A percentile compares a stretch with the other conserved stretches of the same genome.
Evolutionary conservation across 495 filamentous ascomycete genomes (phyloP).

Genomic region (Penicillium soppii): DNA sequence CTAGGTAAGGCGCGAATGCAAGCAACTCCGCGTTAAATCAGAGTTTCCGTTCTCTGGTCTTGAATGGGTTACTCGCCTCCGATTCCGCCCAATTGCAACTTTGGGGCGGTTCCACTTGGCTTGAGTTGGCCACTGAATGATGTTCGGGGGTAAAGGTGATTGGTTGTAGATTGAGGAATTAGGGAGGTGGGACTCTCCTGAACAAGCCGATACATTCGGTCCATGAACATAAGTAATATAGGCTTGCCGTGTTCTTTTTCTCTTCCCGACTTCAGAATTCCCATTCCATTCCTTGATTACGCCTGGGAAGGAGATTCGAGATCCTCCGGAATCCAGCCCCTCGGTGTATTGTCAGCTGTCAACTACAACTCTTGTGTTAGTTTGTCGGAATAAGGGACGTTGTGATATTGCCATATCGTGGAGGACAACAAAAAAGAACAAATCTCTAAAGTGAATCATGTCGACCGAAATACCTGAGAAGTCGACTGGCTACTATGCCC

Average conservation of each 20-base stretch:
- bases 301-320: not conserved
- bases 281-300: not conserved
- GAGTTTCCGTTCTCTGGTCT: constrained; percentile 10
- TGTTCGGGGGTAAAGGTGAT: not conserved
- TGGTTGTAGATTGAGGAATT: constrained; percentile 17
- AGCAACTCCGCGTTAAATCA: constrained; percentile 8
- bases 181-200: constrained; percentile 9
- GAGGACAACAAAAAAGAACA: not conserved
- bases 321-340: not conserved
- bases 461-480: constrained; percentile 17
- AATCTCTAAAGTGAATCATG: constrained; percentile 13
- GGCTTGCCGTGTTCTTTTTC: not conserved
- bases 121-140: constrained; percentile 15
- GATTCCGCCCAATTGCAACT: constrained; percentile 11
- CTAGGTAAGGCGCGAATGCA: constrained; percentile 24
- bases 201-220: constrained; percentile 2
- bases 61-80: constrained; percentile 13
- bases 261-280: not conserved
- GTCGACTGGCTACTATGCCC: not conserved
- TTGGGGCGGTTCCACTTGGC: constrained; percentile 10
- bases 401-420: not conserved
- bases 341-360: not conserved
- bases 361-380: too few relatives aligned
- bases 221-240: not conserved
- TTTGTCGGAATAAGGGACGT: not conserved